phyloP scores from a whole-genome alignment of 129 eudicot genomes.

The Centella asiatica region DNA sequence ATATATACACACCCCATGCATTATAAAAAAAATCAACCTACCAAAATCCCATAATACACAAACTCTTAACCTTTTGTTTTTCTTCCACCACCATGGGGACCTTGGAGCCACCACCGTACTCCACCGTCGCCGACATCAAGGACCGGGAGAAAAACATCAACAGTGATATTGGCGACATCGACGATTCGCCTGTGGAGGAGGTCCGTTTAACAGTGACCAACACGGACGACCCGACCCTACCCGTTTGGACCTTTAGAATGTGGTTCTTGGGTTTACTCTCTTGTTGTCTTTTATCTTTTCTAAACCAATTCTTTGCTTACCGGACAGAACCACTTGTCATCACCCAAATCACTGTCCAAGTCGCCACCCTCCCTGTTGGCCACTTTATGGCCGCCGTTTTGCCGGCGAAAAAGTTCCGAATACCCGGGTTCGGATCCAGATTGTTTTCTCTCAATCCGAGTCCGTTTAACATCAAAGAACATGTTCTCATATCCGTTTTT shows the following conservation, averaged over 20 bases:
- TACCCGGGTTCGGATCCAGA: slow-evolving; percentile 53
- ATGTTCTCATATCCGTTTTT: slow-evolving; percentile 73
- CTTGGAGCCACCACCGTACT: slow-evolving; percentile 19
- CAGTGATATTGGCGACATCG: slow-evolving; percentile 31
- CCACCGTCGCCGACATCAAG: slow-evolving; percentile 12
- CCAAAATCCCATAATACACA: background rate
- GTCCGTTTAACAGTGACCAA: slow-evolving; percentile 75
- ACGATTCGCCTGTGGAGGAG: slow-evolving; percentile 72
- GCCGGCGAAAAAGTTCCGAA: slow-evolving; percentile 50
- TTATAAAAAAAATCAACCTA: background rate
- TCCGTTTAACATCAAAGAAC: slow-evolving; percentile 92
- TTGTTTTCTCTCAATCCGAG: slow-evolving; percentile 68
- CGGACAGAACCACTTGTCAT: slow-evolving; percentile 72
- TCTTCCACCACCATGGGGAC: slow-evolving; percentile 30
- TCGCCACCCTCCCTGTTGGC: slow-evolving; percentile 79
- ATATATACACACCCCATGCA: too few relatives aligned
- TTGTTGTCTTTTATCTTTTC: slow-evolving; percentile 65
- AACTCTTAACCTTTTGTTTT: background rate
- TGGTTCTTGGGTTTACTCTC: slow-evolving; percentile 83
- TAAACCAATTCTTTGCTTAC: slow-evolving; percentile 87
- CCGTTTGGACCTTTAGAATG: slow-evolving; percentile 96
- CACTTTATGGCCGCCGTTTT: slow-evolving; percentile 58
- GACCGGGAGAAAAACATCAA: background rate
- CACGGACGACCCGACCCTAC: slow-evolving; percentile 76
- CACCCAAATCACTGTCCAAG: slow-evolving; percentile 75